Conservation (phyloP, 768 basidiomycete genomes). For the Leucosporidium scottii region DNA sequence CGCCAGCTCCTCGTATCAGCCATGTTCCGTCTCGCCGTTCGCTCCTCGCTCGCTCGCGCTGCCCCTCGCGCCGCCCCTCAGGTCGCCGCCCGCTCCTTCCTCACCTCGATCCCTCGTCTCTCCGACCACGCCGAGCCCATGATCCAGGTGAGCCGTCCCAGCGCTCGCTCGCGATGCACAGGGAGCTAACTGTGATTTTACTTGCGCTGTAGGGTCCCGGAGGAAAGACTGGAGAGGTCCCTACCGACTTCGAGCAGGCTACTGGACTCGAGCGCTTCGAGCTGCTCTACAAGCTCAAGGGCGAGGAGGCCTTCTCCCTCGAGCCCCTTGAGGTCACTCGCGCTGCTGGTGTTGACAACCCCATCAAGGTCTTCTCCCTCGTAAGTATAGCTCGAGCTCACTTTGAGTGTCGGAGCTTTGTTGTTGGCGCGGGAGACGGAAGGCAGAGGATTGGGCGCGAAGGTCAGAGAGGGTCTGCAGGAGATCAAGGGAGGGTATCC, state of each 20-base stretch:
- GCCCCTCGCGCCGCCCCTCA: slow-evolving; percentile 12
- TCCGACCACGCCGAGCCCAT: slow-evolving; percentile 22
- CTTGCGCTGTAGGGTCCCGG: slow-evolving; percentile 13
- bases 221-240: slow-evolving; percentile 52
- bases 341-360: slow-evolving; percentile 78
- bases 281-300: slow-evolving; percentile 77
- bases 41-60: too few relatives aligned
- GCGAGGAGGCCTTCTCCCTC: slow-evolving; percentile 82
- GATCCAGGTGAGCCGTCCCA: slow-evolving; percentile 11
- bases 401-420: too few relatives aligned
- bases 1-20: too few relatives aligned
- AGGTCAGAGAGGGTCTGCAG: too few relatives aligned
- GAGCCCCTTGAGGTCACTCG: slow-evolving; percentile 74
- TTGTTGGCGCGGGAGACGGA: background rate
- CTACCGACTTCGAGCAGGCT: slow-evolving; percentile 79
- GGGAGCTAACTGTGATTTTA: too few relatives aligned
- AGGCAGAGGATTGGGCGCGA: background rate
- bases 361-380: slow-evolving; percentile 76
- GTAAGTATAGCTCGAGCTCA: slow-evolving; percentile 54
- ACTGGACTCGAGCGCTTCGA: slow-evolving; percentile 97
- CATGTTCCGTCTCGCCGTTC: too few relatives aligned
- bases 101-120: slow-evolving; percentile 17
- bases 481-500: background rate
- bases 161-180: background rate
- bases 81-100: slow-evolving; percentile 26